Conservation (phyloP, 768 basidiomycete genomes). For the Leucocoprinus sp. region DNA sequence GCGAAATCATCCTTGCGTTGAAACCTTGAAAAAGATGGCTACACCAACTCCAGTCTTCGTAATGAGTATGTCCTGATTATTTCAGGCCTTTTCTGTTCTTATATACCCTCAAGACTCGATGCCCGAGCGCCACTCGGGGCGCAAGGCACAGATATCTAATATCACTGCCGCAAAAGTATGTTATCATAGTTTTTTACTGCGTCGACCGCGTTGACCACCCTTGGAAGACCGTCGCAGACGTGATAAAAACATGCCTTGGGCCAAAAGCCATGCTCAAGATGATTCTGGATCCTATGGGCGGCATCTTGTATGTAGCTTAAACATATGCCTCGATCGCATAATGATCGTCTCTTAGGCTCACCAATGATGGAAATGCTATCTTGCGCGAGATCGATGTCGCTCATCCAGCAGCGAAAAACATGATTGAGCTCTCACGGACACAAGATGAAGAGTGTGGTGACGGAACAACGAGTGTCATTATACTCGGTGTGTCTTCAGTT, state of each 20-base stretch:
- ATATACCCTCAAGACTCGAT: conserved; percentile 58
- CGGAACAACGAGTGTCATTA: conserved; percentile 97
- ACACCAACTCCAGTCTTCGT: conserved; percentile 76
- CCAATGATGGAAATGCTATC: conserved; percentile 99
- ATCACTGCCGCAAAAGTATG: conserved; percentile 93
- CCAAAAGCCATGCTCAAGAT: conserved; percentile 99
- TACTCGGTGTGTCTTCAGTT: conserved; percentile 60
- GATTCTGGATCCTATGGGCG: conserved; percentile 99
- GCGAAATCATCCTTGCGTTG: not conserved
- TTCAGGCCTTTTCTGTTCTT: not conserved
- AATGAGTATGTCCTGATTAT: conserved; percentile 48
- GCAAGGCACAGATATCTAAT: conserved; percentile 95
- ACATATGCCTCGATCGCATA: conserved; percentile 3
- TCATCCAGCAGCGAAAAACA: conserved; percentile 98
- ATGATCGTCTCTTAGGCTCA: conserved; percentile 40
- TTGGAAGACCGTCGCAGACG: conserved; percentile 88
- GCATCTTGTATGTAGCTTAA: conserved; percentile 66
- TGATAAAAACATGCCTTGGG: conserved; percentile 93
- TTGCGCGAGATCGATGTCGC: conserved; percentile 98
- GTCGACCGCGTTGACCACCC: conserved; percentile 9
- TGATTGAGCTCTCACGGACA: conserved; percentile 97
- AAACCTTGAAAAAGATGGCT: conserved; percentile 21
- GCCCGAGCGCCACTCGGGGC: conserved; percentile 87
- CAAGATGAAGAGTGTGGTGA: conserved; percentile 99
- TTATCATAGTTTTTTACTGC: conserved; percentile 1